A percentile compares a stretch with the other conserved stretches of the same genome.
phyloP scores from a whole-genome alignment of 2,329 filamentous ascomycete genomes.

The Zymoseptoria brevis region DNA sequence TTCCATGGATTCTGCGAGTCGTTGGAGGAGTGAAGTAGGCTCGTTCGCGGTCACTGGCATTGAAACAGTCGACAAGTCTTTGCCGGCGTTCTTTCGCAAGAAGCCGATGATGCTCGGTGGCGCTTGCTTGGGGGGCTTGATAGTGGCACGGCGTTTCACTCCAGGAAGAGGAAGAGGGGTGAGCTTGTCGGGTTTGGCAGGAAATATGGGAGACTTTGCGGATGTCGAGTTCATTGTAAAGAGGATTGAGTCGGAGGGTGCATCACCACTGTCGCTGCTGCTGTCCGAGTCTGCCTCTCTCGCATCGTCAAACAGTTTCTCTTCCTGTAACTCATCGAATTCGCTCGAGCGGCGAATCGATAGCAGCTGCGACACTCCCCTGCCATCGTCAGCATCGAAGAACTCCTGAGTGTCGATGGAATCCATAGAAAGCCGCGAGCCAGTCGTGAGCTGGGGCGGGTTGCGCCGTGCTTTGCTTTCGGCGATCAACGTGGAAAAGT shows the following conservation, averaged over 20 bases:
- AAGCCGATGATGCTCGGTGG: conserved; percentile 92
- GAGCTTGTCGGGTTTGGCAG: conserved; percentile 66
- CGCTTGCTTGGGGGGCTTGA: conserved; percentile 65
- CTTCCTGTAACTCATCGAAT: conserved; percentile 54
- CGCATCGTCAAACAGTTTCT: conserved; percentile 41
- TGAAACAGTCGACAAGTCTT: conserved; percentile 90
- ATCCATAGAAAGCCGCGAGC: conserved; percentile 63
- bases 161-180: conserved; percentile 64
- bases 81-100: conserved; percentile 93
- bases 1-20: conserved; percentile 82
- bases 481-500: conserved; percentile 69
- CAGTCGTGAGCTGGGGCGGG: conserved; percentile 35
- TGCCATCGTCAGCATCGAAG: conserved; percentile 74
- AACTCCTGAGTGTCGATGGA: conserved; percentile 81
- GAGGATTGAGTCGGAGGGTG: conserved; percentile 19
- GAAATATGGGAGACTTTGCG: conserved; percentile 50
- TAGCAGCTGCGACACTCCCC: conserved; percentile 54
- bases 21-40: conserved; percentile 78
- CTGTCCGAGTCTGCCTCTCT: conserved; percentile 54
- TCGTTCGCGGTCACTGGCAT: conserved; percentile 98
- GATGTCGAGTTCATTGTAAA: conserved; percentile 14
- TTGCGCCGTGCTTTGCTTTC: conserved; percentile 72
- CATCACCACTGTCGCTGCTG: conserved; percentile 50
- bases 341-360: conserved; percentile 67
- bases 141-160: conserved; percentile 59